Evolutionary conservation across 2,329 filamentous ascomycete genomes (phyloP).

Genomic region (Alternaria sp.): DNA sequence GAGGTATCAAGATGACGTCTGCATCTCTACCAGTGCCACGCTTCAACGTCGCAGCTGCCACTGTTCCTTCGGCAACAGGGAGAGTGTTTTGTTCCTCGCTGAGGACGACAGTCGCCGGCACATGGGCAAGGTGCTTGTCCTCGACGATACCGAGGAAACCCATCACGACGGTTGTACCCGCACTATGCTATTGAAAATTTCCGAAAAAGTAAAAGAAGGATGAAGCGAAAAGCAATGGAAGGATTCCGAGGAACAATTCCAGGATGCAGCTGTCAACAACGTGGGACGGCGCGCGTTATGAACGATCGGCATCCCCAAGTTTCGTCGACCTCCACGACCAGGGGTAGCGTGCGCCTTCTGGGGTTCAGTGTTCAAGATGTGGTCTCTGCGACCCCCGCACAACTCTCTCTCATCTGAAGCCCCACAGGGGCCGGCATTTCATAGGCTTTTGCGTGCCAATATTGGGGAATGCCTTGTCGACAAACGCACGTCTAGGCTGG

Average conservation of each 20-base stretch:
- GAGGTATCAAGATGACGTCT: constrained; percentile 43
- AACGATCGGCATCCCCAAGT: constrained; percentile 10
- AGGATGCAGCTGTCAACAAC: not conserved
- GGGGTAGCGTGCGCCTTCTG: constrained; percentile 7
- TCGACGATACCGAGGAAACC: constrained; percentile 44
- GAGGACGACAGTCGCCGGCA: constrained; percentile 44
- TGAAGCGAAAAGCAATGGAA: not conserved
- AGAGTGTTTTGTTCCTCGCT: constrained; percentile 29
- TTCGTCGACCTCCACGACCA: not conserved
- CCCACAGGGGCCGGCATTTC: constrained; percentile 20
- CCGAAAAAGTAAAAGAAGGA: not conserved
- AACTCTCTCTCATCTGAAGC: constrained; percentile 10
- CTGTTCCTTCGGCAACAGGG: constrained; percentile 3
- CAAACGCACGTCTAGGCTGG: constrained; percentile 1
- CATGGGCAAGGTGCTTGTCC: constrained; percentile 42
- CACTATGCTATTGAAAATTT: not conserved
- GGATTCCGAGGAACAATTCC: not conserved
- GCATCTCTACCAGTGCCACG: constrained; percentile 42
- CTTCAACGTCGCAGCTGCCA: constrained; percentile 34
- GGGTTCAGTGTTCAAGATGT: constrained; percentile 9
- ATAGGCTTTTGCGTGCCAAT: constrained; percentile 1
- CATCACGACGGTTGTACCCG: constrained; percentile 24
- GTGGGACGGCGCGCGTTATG: constrained; percentile 13
- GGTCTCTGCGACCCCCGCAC: constrained; percentile 19
- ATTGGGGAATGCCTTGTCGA: constrained; percentile 16